Base-by-base conservation (phyloP, 805 yeast species). In the Kluyveromyces starmeri region DNA sequence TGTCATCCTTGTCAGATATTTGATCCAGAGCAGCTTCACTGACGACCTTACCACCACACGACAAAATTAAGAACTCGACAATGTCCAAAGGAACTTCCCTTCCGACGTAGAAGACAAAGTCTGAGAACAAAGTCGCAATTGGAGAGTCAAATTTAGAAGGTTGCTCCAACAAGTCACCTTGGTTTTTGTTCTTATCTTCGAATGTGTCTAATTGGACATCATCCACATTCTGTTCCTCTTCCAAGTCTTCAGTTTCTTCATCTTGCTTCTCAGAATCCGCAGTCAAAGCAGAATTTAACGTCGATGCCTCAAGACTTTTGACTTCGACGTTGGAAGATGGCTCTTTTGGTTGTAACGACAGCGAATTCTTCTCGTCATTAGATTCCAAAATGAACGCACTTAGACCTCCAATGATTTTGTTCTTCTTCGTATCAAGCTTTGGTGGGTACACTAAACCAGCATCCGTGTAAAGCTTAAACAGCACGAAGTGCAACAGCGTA, bases 61-160 rank as follows among this genome's bases (percentile, higher is more conserved):
- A 74, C 38, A 86, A 65, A 39, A 88, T 77, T 44, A 86, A 70
- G 56, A 92, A 83, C 64, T 92, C 97, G 45, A 89, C 65, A 45
- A 86, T 74, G 48, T 92, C 97, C 42, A 88, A 66, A 17, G 97
- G 84, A 26, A 92, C 97, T 65, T 92, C 98, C 61, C 98, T 82
- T 36, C 96, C 95, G 38, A 92, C 73, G 55, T 64, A 92, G 60
- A 92, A 89, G 4, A 80, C 73, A 56, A 86, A 82, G 37, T 73
- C 71, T 28, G 79, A 67, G 52, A 89, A 83, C 33, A 92, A 63
- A 23, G 68, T 65, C 9, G 84, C 70, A n/a, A 72, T 63, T 30
- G 79, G 71, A 32, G 80, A 73, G 14, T 70, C 73, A 39, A 54
- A 65, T 48, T 70, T 63, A 11, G 69, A 61, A 40, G 86, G 97